phyloP scores from a whole-genome alignment of 2,329 filamentous ascomycete species.

The Aspergillus sp. region DNA sequence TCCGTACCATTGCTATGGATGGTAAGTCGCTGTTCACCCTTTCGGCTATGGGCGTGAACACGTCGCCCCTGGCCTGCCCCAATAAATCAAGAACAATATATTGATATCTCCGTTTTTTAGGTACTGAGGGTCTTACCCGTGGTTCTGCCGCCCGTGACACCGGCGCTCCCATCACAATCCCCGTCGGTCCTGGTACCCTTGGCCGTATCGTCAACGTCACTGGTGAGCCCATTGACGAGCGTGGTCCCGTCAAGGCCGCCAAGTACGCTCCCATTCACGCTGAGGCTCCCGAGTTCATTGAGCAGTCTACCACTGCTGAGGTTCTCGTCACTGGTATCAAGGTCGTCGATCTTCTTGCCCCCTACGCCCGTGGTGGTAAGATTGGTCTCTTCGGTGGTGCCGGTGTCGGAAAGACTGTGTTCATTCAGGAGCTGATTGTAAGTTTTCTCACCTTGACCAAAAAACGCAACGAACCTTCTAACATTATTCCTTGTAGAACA shows the following conservation, averaged over 20 bases:
- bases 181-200: constrained; percentile 88
- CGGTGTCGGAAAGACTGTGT: constrained; percentile 99
- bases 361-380: constrained; percentile 99
- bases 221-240: constrained; percentile 99
- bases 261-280: constrained; percentile 90
- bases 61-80: neutral
- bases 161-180: constrained; percentile 92
- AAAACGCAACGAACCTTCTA: neutral
- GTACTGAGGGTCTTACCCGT: constrained; percentile 99
- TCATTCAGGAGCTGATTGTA: constrained; percentile 99
- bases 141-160: constrained; percentile 83
- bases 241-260: constrained; percentile 92
- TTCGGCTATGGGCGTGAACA: neutral
- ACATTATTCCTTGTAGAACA: constrained; percentile 64
- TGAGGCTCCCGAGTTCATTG: constrained; percentile 86
- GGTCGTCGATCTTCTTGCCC: constrained; percentile 98
- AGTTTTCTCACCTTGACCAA: constrained; percentile 27
- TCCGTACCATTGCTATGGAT: constrained; percentile 99
- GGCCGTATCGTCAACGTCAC: constrained; percentile 99
- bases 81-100: constrained; percentile 17
- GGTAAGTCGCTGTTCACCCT: constrained; percentile 58
- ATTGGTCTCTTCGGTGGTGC: constrained; percentile 99
- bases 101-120: constrained; percentile 45
- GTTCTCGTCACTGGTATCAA: constrained; percentile 99
- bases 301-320: constrained; percentile 95